Base-by-base conservation (phyloP, 768 basidiomycete genomes). In the Clavulina sp. region DNA sequence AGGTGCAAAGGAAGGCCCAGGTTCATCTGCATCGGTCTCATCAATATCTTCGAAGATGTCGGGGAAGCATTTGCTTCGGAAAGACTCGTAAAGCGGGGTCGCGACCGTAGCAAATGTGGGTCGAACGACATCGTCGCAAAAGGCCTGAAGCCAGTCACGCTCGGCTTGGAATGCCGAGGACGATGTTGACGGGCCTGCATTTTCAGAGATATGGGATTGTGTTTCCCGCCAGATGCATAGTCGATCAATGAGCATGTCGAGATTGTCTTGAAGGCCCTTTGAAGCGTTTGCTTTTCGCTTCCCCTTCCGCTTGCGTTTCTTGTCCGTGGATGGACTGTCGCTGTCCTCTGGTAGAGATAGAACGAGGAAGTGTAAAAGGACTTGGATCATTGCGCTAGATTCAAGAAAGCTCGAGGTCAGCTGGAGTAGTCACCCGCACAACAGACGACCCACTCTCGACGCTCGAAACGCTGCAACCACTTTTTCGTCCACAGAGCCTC, bases 71-170 rank as follows among this genome's bases (percentile, higher is more conserved):
- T 38, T 38, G 9, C 19, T 9, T 9, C 34, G 34, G 34, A 38
- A 19, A 9, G 34, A 38, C 34, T 38, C 34, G 34, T 38, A 38
- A 19, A 38, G 34, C 9, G 34, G 9, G 19, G 34, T n/a, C n/a
- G n/a, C n/a, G n/a, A n/a, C n/a, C n/a, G 34, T 38, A 38, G 34
- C 9, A 9, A 38, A 38, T 38, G 19, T 38, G 34, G 67, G 71
- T 56, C 83, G 79, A 16, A 86, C 76, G 44, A 81, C 59, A 24
- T 77, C 73, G 58, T 79, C 75, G 46, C 71, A 80, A 59, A 86
- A 86, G 1, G 61, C 54, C 60, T 86, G 85, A 65, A 76, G 77
- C 84, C 84, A 86, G 57, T 88, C 84, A 3, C 62, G 58, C 34
- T 61, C 58, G 28, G 43, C 43, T 16, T 46, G 7, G 9, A 38